Conservation (phyloP, 2,329 filamentous ascomycete genomes). For the Talaromyces marneffei region DNA sequence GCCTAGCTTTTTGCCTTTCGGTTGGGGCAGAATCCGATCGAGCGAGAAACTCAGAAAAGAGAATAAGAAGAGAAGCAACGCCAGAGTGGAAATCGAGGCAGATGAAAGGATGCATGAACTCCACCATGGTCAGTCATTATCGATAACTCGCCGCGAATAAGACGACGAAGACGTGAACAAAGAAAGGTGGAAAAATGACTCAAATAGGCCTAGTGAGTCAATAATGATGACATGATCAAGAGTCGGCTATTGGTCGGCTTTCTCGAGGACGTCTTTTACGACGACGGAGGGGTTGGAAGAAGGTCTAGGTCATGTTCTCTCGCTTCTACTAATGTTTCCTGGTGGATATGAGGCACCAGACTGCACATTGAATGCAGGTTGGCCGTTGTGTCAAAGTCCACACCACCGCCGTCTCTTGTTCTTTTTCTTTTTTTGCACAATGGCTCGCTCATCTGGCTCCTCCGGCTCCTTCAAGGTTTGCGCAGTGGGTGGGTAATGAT, state of each 20-base stretch:
- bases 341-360: constrained; percentile 8
- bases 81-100: background rate
- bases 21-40: background rate
- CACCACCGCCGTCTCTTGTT: background rate
- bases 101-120: background rate
- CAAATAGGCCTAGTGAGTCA: background rate
- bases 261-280: background rate
- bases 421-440: constrained; percentile 21
- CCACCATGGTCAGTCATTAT: background rate
- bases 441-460: constrained; percentile 25
- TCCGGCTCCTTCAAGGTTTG: constrained; percentile 2
- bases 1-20: background rate
- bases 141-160: constrained; percentile 3
- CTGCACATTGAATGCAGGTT: constrained; percentile 9
- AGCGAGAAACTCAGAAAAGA: background rate
- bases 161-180: background rate
- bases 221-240: background rate
- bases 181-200: background rate
- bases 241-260: constrained; percentile 6
- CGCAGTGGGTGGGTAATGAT: constrained; percentile 13
- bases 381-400: constrained; percentile 10
- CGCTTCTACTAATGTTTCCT: background rate
- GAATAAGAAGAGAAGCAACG: too few species aligned
- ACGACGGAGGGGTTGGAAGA: background rate
- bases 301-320: constrained; percentile 3